Percentiles rank a stretch among this genome's conserved stretches.
These are phyloP conservation scores for Exophiala bonariae DNA, from an alignment of 2,329 filamentous ascomycete genomes.

Conservation along the genomic window DNA sequence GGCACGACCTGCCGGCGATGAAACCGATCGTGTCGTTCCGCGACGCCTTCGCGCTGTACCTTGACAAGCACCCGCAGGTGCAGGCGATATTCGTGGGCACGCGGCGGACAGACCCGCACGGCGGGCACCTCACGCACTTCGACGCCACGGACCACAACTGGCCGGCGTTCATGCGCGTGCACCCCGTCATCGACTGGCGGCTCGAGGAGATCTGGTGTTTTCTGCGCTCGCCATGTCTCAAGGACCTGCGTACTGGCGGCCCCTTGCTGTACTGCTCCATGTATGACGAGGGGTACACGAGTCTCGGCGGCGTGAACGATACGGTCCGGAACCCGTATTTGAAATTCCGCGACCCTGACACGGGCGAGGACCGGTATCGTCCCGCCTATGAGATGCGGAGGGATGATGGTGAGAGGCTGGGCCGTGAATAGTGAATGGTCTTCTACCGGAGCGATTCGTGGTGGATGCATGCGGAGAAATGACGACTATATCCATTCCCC, in stretches of 20 bases:
- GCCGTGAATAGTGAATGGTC: constrained; percentile 55
- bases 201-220: constrained; percentile 94
- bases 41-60: constrained; percentile 74
- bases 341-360: constrained; percentile 36
- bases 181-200: constrained; percentile 97
- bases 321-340: constrained; percentile 85
- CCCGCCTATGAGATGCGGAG: constrained; percentile 75
- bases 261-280: constrained; percentile 75
- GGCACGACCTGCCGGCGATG: constrained; percentile 6
- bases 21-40: constrained; percentile 60
- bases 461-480: too few species aligned
- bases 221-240: constrained; percentile 62
- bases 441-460: too few species aligned
- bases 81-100: constrained; percentile 86
- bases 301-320: constrained; percentile 84
- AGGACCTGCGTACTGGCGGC: constrained; percentile 37
- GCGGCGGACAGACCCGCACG: constrained; percentile 87
- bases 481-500: too few species aligned
- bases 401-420: constrained; percentile 76
- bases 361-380: constrained; percentile 50
- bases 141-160: constrained; percentile 85
- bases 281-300: constrained; percentile 89
- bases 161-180: constrained; percentile 89
- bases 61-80: constrained; percentile 54
- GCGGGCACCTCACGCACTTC: constrained; percentile 75